phyloP scores from a whole-genome alignment of 306 rosid genomes.

The Sindora glabra region DNA sequence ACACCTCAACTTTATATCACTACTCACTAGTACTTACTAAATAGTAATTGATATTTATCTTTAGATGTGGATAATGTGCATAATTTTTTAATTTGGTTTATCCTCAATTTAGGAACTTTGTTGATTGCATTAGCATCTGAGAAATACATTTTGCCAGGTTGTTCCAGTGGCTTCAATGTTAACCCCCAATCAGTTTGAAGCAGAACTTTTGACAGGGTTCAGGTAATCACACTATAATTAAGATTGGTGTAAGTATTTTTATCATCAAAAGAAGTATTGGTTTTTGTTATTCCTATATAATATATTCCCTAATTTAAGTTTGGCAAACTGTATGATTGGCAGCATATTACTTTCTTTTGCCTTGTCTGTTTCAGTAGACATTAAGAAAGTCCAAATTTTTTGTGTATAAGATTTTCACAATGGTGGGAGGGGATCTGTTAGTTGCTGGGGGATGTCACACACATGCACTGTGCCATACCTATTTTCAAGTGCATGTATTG shows the following conservation, averaged over 20 bases:
- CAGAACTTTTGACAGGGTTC: conserved; percentile 70
- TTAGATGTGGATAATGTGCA: background rate
- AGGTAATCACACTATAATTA: conserved; percentile 41
- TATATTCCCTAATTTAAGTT: too few relatives aligned
- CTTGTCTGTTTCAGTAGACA: background rate
- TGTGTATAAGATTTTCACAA: too few relatives aligned
- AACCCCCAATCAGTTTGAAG: conserved; percentile 98
- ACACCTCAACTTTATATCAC: background rate
- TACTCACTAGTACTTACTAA: too few relatives aligned
- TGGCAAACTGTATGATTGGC: background rate
- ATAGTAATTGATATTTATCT: conserved; percentile 6
- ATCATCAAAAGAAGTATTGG: background rate
- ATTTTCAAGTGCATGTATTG: too few relatives aligned
- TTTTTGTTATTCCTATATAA: background rate
- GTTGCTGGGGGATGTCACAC: too few relatives aligned
- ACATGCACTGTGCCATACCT: too few relatives aligned
- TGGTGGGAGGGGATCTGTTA: too few relatives aligned
- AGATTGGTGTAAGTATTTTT: conserved; percentile 2
- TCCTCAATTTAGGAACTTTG: conserved; percentile 8
- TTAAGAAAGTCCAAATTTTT: too few relatives aligned
- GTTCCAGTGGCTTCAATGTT: conserved; percentile 94
- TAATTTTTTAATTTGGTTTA: background rate
- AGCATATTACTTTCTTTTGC: background rate
- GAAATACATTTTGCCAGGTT: conserved; percentile 44
- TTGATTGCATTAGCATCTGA: conserved; percentile 23